Conservation (phyloP, 2,329 filamentous ascomycete species). For the Ceratocystis destructans region DNA sequence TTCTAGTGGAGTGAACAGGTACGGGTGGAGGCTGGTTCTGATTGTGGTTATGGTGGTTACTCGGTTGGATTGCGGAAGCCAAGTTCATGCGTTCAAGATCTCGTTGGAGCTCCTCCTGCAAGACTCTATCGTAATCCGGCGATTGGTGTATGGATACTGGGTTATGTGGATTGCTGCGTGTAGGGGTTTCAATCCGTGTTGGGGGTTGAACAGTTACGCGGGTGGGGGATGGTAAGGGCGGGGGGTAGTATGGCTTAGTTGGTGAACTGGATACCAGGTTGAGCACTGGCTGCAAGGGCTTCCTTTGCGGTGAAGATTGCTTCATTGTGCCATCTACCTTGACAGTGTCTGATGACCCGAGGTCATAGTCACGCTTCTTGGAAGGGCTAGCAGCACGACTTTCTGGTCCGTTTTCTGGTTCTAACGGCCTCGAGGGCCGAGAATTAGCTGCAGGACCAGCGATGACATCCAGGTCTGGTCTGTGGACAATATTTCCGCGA, state of each 20-base stretch:
- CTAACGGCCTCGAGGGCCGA: constrained; percentile 42
- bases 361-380: constrained; percentile 36
- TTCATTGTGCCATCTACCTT: constrained; percentile 40
- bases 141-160: constrained; percentile 28
- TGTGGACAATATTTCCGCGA: constrained; percentile 41
- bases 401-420: constrained; percentile 30
- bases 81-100: constrained; percentile 47
- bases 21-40: constrained; percentile 12
- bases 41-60: constrained; percentile 14
- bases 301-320: constrained; percentile 47
- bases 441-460: constrained; percentile 72
- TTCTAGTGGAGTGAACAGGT: constrained; percentile 13
- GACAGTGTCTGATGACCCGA: constrained; percentile 38
- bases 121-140: constrained; percentile 45
- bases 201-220: constrained; percentile 45
- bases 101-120: constrained; percentile 50
- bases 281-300: constrained; percentile 31
- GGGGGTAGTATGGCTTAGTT: constrained; percentile 8
- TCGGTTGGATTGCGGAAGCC: constrained; percentile 26
- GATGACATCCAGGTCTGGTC: constrained; percentile 53
- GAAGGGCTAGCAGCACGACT: constrained; percentile 36
- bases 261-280: constrained; percentile 4
- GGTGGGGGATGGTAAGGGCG: constrained; percentile 35
- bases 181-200: constrained; percentile 17
- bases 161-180: constrained; percentile 3